Evolutionary conservation across 352 stramenopile genomes (phyloP), one percentile per base, ranked within the genome.

Genomic region (Aphanomyces invadans): DNA sequence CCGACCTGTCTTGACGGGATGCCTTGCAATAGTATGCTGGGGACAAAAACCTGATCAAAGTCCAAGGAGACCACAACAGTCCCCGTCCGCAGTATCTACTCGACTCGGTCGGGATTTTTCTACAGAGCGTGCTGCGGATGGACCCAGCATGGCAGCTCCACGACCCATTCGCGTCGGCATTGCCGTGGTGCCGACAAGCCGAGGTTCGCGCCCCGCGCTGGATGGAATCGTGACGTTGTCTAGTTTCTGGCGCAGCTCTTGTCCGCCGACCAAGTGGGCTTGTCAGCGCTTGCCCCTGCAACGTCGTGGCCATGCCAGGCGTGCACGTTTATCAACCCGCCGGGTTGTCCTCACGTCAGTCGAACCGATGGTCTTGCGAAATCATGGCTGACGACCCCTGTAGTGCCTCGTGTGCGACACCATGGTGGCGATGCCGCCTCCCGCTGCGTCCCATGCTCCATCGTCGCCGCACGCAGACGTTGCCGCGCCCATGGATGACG

Each of bases 11-110:
- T 32, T 21, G n/a, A n/a, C n/a, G n/a, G n/a, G n/a, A n/a, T n/a
- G n/a, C n/a, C n/a, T n/a, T 72, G 74, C 78, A 21, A 17, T 80
- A 85, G 46, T 99, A 99, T 71, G 95, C 89, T 0, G 97, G 96
- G 15, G 96, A 99, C 77, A 99, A 99, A 73, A 99, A 99, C 70
- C 73, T 99, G 2, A 92, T 99, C 11, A 90, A 98, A 56, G 95
- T 99, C 4, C 86, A 98, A 53, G 96, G 96, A 38, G 96, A 99
- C 74, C 97, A 99, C 79, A 99, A 99, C 76, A 97, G 79, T 38
- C 83, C 90, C 26, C 79, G 97, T 4, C 96, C 96, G 9, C 86
- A 93, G 44, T 99, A 98, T 70, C 81, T 99, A 49, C 86, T 97
- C 57, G 93, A 99, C 74, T 97, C 87, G 7, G 92, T 92, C 12